These are phyloP conservation scores for Mrakia frigida DNA, from an alignment of 768 basidiomycete species.

Conservation along the genomic window DNA sequence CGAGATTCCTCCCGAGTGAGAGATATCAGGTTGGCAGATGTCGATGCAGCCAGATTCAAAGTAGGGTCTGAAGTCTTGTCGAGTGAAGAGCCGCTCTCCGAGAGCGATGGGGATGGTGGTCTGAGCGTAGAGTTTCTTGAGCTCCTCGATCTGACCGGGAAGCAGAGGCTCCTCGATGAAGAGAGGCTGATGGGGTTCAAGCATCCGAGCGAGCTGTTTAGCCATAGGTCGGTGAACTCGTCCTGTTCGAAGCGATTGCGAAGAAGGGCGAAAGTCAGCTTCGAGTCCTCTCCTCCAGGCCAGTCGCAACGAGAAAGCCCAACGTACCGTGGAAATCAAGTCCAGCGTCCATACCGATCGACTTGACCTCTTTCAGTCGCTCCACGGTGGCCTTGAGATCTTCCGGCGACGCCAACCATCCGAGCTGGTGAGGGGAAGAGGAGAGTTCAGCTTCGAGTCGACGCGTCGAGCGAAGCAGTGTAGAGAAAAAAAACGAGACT, in stretches of 20 bases:
- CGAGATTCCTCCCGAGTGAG: conserved; percentile 48
- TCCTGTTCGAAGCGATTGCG: conserved; percentile 42
- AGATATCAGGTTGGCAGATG: conserved; percentile 64
- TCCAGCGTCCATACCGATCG: conserved; percentile 46
- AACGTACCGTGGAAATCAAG: conserved; percentile 60
- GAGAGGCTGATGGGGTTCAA: conserved; percentile 58
- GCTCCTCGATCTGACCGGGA: conserved; percentile 58
- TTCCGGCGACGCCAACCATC: conserved; percentile 60
- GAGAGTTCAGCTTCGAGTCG: background rate
- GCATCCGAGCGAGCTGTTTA: conserved; percentile 52
- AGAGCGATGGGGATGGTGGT: conserved; percentile 58
- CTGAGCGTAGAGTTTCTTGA: conserved; percentile 55
- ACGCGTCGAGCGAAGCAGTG: background rate
- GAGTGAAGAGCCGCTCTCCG: conserved; percentile 58
- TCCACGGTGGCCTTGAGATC: conserved; percentile 53
- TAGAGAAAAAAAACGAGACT: conserved; percentile 31
- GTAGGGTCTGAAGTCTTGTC: conserved; percentile 56
- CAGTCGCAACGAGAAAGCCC: conserved; percentile 51
- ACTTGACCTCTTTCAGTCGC: conserved; percentile 53
- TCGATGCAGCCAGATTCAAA: conserved; percentile 54
- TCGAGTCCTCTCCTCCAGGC: conserved; percentile 57
- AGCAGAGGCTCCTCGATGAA: conserved; percentile 65
- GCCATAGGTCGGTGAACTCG: conserved; percentile 65
- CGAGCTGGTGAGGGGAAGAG: conserved; percentile 39
- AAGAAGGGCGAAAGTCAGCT: conserved; percentile 54